Percentiles rank a stretch among this genome's conserved stretches.
Conservation (phyloP, 768 basidiomycete genomes). For the Tricholoma flavovirens region DNA sequence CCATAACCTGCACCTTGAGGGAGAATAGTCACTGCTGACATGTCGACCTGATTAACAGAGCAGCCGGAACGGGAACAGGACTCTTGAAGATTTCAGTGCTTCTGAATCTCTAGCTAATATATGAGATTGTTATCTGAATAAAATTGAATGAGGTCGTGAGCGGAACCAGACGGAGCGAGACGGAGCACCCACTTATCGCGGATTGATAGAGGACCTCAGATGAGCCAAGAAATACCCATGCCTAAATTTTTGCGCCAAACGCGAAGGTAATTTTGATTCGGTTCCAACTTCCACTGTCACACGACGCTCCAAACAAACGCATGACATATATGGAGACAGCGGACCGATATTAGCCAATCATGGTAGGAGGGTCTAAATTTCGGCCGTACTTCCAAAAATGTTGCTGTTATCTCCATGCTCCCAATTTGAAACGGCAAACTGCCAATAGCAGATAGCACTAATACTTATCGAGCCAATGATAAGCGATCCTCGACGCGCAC, state of each 20-base stretch:
- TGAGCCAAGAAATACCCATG: not conserved
- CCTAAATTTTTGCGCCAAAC: not conserved
- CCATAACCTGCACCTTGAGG: slow-evolving; percentile 18
- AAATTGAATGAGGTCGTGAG: not conserved
- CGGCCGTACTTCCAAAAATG: not conserved
- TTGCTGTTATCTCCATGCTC: not conserved
- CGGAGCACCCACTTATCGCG: not conserved
- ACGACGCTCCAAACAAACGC: not conserved
- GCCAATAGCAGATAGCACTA: not conserved
- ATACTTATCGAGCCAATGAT: not conserved
- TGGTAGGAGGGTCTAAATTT: too few relatives aligned
- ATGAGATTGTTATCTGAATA: not conserved
- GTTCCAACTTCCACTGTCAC: not conserved
- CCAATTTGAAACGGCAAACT: not conserved
- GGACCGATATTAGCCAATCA: not conserved
- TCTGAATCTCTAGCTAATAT: not conserved
- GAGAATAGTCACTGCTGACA: slow-evolving; percentile 1
- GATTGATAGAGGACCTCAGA: not conserved
- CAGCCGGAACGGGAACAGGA: not conserved
- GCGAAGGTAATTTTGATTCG: not conserved
- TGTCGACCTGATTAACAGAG: not conserved
- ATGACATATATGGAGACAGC: too few relatives aligned
- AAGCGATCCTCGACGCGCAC: not conserved
- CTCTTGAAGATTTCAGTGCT: not conserved
- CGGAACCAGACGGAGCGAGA: not conserved